Percentiles rank a stretch among this genome's conserved stretches.
phyloP scores from a whole-genome alignment of 495 filamentous ascomycete species.

The Aspergillus affinis region DNA sequence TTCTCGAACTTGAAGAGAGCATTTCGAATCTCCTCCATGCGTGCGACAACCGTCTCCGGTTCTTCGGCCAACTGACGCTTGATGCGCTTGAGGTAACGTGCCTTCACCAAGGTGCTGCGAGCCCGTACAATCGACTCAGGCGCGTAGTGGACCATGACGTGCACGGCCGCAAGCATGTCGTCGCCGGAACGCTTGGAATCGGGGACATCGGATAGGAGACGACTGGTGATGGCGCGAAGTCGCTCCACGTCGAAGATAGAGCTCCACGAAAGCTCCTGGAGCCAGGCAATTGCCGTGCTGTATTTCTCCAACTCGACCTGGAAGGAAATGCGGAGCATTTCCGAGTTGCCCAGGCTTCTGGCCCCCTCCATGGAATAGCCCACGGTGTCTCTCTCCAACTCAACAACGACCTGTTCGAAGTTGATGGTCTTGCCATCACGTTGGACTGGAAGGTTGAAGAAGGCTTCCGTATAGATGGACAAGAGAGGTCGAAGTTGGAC shows the following conservation, averaged over 20 bases:
- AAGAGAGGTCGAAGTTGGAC: constrained; percentile 77
- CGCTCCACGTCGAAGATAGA: constrained; percentile 82
- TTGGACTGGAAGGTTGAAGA: constrained; percentile 87
- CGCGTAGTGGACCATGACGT: constrained; percentile 75
- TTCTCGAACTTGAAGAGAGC: constrained; percentile 78
- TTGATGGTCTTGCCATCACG: constrained; percentile 75
- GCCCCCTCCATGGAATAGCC: constrained; percentile 70
- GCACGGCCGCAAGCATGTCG: constrained; percentile 65
- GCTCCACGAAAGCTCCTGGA: constrained; percentile 81
- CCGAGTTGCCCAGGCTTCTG: constrained; percentile 67
- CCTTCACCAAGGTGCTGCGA: constrained; percentile 80
- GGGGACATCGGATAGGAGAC: constrained; percentile 88
- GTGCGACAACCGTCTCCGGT: constrained; percentile 66
- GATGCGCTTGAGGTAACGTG: constrained; percentile 82
- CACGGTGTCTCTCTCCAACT: constrained; percentile 88
- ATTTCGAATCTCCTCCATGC: constrained; percentile 73
- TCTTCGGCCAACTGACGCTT: constrained; percentile 70
- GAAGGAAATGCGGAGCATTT: constrained; percentile 77
- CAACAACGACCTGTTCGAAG: constrained; percentile 88
- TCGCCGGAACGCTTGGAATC: constrained; percentile 88
- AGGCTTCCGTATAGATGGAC: constrained; percentile 80
- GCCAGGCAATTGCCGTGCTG: constrained; percentile 75
- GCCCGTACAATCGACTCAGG: constrained; percentile 72
- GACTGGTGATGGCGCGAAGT: constrained; percentile 78
- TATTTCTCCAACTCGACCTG: constrained; percentile 89